Evolutionary conservation across 805 yeast species (phyloP).

Genomic region (Saccharomycopsis lassenensis): DNA sequence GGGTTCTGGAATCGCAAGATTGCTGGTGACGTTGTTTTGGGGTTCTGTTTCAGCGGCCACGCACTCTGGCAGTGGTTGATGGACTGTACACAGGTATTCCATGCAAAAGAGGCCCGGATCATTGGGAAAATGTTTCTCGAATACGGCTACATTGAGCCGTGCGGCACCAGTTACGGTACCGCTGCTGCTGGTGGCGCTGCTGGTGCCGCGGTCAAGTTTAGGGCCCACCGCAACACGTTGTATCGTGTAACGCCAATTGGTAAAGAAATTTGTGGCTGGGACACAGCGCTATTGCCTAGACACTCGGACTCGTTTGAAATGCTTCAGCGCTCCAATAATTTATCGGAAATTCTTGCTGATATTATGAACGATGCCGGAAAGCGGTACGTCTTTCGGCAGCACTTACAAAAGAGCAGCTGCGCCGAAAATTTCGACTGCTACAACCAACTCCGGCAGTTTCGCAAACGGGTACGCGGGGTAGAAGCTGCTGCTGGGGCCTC

Average conservation of each 20-base stretch:
- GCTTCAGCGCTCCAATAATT: no score
- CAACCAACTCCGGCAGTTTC: constrained; percentile 31
- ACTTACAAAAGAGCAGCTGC: constrained; percentile 53
- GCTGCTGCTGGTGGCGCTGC: no score
- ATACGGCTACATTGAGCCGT: constrained; percentile 36
- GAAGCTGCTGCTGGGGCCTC: not conserved
- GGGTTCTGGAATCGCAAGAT: constrained; percentile 36
- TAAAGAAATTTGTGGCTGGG: no score
- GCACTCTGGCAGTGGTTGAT: constrained; percentile 77
- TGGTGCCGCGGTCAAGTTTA: no score
- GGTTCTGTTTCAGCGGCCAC: constrained; percentile 52
- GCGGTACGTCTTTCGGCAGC: constrained; percentile 54
- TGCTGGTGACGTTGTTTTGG: constrained; percentile 16
- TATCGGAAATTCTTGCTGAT: constrained; percentile 30
- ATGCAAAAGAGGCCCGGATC: constrained; percentile 39
- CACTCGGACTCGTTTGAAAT: no score
- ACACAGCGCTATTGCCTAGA: no score
- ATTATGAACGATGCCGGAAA: constrained; percentile 67
- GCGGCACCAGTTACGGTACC: constrained; percentile 27
- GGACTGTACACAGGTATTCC: constrained; percentile 75
- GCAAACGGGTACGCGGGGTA: constrained; percentile 2
- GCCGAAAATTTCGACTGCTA: constrained; percentile 71
- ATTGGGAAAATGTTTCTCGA: constrained; percentile 41
- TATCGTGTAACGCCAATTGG: no score
- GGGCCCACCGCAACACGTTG: no score